Evolutionary conservation across 495 filamentous ascomycete species (phyloP).

Genomic region (Penicillium antarcticum): DNA sequence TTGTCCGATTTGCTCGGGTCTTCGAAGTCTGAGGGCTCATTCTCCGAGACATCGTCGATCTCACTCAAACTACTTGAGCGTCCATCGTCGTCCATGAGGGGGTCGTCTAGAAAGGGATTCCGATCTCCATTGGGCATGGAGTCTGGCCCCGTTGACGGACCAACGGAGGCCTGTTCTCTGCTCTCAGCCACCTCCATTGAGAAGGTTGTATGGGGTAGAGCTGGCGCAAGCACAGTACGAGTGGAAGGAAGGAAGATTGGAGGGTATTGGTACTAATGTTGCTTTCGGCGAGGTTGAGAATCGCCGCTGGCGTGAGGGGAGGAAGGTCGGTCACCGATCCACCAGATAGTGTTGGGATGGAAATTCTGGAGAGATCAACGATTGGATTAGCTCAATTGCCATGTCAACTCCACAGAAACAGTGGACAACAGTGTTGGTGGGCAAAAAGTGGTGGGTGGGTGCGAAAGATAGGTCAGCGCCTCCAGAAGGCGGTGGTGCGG

Average conservation of each 20-base stretch:
- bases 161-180: conserved; percentile 36
- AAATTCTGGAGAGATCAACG: conserved; percentile 14
- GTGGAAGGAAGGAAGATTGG: background rate
- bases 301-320: conserved; percentile 17
- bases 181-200: conserved; percentile 44
- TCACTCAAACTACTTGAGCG: conserved; percentile 84
- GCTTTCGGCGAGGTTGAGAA: conserved; percentile 13
- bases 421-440: conserved; percentile 1
- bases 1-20: conserved; percentile 37
- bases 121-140: conserved; percentile 38
- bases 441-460: conserved; percentile 21
- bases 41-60: conserved; percentile 73
- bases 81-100: conserved; percentile 39
- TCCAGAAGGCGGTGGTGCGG: conserved; percentile 46
- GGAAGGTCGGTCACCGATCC: conserved; percentile 20
- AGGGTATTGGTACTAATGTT: conserved; percentile 4
- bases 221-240: background rate
- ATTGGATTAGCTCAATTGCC: conserved; percentile 27
- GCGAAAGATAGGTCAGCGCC: conserved; percentile 22
- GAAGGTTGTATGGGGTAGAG: background rate
- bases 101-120: conserved; percentile 36
- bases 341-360: conserved; percentile 3
- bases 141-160: conserved; percentile 31
- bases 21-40: conserved; percentile 55
- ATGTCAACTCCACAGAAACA: conserved; percentile 12